These are phyloP conservation scores for Dictyostelium brefeldianum DNA, from an alignment of 78 protist genomes.

Conservation along the genomic window DNA sequence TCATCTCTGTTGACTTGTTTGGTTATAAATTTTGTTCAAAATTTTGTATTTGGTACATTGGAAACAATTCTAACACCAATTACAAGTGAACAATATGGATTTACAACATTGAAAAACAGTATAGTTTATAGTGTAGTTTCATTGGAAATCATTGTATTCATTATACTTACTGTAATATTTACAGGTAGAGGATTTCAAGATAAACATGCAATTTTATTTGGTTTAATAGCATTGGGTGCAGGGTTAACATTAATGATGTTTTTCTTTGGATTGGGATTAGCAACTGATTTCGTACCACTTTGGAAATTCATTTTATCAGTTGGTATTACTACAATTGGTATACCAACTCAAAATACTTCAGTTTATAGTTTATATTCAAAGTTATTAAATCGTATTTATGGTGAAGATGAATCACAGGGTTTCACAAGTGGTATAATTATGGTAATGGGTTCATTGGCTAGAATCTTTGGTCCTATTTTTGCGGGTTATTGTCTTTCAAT, in stretches of 20 bases:
- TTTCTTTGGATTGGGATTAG: slow-evolving; percentile 54
- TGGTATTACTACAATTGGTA: slow-evolving; percentile 66
- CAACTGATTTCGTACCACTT: slow-evolving; percentile 8
- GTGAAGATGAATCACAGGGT: slow-evolving; percentile 63
- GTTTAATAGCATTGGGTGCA: slow-evolving; percentile 34
- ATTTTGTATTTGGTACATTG: slow-evolving; percentile 65
- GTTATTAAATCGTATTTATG: slow-evolving; percentile 56
- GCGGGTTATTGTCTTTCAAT: slow-evolving; percentile 48
- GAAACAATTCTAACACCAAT: slow-evolving; percentile 68
- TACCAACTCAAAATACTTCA: slow-evolving; percentile 68
- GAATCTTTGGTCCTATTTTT: slow-evolving; percentile 64
- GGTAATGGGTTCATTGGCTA: slow-evolving; percentile 53
- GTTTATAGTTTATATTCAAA: slow-evolving; percentile 64
- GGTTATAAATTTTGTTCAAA: slow-evolving; percentile 73
- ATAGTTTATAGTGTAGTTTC: slow-evolving; percentile 35
- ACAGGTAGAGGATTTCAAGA: slow-evolving; percentile 57
- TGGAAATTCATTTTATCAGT: slow-evolving; percentile 61
- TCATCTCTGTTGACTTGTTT: slow-evolving; percentile 60
- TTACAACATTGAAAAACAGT: slow-evolving; percentile 31
- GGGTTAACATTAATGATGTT: slow-evolving; percentile 40
- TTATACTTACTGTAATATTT: slow-evolving; percentile 28
- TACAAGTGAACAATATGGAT: slow-evolving; percentile 35
- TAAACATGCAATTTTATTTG: slow-evolving; percentile 50
- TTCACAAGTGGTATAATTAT: slow-evolving; percentile 69
- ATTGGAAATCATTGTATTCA: slow-evolving; percentile 68